These are phyloP conservation scores for Aspergillus floridensis DNA, from an alignment of 2,329 filamentous ascomycete genomes.

Conservation along the genomic window DNA sequence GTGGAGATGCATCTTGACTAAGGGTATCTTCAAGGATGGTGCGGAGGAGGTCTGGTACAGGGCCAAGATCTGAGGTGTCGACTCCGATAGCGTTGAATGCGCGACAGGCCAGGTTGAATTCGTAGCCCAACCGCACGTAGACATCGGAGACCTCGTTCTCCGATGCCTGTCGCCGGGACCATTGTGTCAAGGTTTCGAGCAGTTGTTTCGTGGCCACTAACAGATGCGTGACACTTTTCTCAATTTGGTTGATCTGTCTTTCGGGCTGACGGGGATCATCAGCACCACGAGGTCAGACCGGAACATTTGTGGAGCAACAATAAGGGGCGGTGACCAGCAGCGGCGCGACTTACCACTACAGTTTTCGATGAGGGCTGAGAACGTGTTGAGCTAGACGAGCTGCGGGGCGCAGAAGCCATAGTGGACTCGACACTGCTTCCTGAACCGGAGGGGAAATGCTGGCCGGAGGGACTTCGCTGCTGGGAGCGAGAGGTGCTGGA, in stretches of 20 bases:
- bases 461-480: slow-evolving; percentile 43
- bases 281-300: slow-evolving; percentile 12
- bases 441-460: slow-evolving; percentile 31
- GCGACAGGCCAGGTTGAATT: slow-evolving; percentile 98
- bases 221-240: slow-evolving; percentile 97
- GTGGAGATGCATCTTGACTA: slow-evolving; percentile 90
- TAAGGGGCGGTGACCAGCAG: background rate
- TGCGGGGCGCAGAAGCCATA: slow-evolving; percentile 60
- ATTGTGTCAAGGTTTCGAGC: slow-evolving; percentile 93
- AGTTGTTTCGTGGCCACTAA: slow-evolving; percentile 97
- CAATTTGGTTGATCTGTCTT: slow-evolving; percentile 88
- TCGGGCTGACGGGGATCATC: slow-evolving; percentile 52
- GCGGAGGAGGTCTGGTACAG: slow-evolving; percentile 86
- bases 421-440: slow-evolving; percentile 48
- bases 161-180: slow-evolving; percentile 88
- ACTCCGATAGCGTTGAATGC: slow-evolving; percentile 97
- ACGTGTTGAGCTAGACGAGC: slow-evolving; percentile 64
- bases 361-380: slow-evolving; percentile 56
- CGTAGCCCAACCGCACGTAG: slow-evolving; percentile 94
- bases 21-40: slow-evolving; percentile 92
- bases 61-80: slow-evolving; percentile 88
- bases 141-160: slow-evolving; percentile 97
- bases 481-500: slow-evolving; percentile 41
- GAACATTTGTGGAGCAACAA: slow-evolving; percentile 7
- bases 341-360: slow-evolving; percentile 55